Evolutionary conservation across 371 early-diverging fungal genomes (phyloP).

Genomic region (Saksenaea vasiformis): DNA sequence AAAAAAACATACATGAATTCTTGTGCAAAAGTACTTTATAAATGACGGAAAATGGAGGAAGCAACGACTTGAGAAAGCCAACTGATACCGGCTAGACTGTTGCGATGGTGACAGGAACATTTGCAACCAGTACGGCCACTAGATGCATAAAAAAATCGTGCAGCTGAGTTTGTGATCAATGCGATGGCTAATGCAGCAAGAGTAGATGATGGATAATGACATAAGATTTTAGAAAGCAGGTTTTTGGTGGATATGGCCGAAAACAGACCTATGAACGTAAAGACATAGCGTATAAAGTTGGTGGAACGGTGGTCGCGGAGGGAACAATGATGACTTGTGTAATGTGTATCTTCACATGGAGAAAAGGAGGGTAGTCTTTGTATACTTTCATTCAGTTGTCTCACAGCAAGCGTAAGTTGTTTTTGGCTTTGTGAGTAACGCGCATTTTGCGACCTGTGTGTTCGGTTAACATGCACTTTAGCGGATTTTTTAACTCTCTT

Average conservation of each 20-base stretch:
- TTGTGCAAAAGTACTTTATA: background rate
- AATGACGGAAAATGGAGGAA: background rate
- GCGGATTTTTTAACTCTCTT: too few species aligned
- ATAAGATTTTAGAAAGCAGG: background rate
- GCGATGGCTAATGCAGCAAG: background rate
- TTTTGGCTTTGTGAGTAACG: background rate
- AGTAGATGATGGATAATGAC: background rate
- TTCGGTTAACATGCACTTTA: too few species aligned
- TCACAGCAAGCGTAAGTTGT: background rate
- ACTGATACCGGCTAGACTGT: background rate
- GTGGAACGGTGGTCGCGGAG: background rate
- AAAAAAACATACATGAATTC: background rate
- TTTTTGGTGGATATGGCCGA: background rate
- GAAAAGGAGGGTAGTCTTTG: background rate
- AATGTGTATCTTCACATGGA: background rate
- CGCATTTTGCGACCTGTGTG: background rate
- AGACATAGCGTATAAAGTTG: background rate
- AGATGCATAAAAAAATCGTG: background rate
- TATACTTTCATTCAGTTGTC: background rate
- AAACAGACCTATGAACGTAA: background rate
- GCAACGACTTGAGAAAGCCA: background rate
- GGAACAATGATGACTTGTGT: background rate
- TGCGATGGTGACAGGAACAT: background rate
- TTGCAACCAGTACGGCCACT: background rate
- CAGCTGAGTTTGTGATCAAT: background rate